phyloP scores from a whole-genome alignment of 148 eudicot genomes.

The Arctostaphylos glauca region DNA sequence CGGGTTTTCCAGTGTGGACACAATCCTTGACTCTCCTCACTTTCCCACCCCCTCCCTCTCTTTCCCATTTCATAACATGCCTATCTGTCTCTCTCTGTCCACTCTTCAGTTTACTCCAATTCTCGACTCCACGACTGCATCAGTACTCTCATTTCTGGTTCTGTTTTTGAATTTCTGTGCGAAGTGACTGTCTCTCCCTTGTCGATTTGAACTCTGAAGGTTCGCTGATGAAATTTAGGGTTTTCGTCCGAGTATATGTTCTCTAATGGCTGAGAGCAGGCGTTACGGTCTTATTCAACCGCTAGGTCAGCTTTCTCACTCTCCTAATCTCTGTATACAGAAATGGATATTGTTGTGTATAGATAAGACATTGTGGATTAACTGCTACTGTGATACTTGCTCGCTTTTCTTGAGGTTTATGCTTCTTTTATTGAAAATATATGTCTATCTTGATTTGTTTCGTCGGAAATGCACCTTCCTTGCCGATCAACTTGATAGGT shows the following conservation, averaged over 20 bases:
- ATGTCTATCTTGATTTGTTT: neutral
- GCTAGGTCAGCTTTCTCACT: neutral
- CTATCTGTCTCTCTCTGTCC: neutral
- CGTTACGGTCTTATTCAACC: neutral
- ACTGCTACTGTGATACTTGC: neutral
- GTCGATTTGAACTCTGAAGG: neutral
- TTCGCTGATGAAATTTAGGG: neutral
- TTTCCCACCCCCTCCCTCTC: neutral
- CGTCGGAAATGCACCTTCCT: neutral
- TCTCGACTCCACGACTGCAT: no score
- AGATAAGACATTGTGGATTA: neutral
- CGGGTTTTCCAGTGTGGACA: neutral
- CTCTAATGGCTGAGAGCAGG: constrained; percentile 12
- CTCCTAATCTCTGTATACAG: neutral
- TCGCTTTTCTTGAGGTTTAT: neutral
- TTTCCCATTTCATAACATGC: neutral
- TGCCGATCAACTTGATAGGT: neutral
- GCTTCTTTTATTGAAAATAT: neutral
- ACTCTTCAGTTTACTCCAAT: neutral
- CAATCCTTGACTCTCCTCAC: neutral
- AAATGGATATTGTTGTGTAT: neutral
- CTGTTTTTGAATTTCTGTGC: no score
- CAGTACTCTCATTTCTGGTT: no score
- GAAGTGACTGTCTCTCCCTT: neutral
- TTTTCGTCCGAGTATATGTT: neutral